A percentile compares a stretch with the other conserved stretches of the same genome.
phyloP scores from a whole-genome alignment of 768 basidiomycete species.

The Solioccasus polychromus region DNA sequence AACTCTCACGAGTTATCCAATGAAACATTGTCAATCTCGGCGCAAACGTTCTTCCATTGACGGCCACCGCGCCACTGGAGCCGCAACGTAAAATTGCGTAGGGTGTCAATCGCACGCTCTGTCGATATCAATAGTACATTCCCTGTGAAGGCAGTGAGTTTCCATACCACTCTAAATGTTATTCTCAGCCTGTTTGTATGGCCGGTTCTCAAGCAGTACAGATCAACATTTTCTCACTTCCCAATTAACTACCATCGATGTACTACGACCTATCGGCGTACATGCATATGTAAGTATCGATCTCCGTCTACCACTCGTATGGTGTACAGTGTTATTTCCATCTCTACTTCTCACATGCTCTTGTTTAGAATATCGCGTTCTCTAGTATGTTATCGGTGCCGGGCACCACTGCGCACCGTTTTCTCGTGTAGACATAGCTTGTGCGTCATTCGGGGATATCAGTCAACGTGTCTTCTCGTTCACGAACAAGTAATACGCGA shows the following conservation, averaged over 20 bases:
- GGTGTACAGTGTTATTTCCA: constrained; percentile 12
- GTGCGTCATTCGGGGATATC: background rate
- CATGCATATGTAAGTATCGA: constrained; percentile 15
- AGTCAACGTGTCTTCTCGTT: background rate
- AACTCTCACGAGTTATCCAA: too few relatives aligned
- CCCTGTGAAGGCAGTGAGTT: too few relatives aligned
- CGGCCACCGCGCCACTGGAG: too few relatives aligned
- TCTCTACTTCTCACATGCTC: constrained; percentile 5
- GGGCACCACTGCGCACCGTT: background rate
- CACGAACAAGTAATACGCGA: background rate
- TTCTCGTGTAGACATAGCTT: background rate
- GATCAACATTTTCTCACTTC: constrained; percentile 13
- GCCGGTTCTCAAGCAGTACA: constrained; percentile 14
- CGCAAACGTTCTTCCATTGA: too few relatives aligned
- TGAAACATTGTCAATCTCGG: too few relatives aligned
- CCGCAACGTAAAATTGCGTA: too few relatives aligned
- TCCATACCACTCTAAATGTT: too few relatives aligned
- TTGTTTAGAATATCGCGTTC: background rate
- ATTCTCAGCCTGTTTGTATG: too few relatives aligned
- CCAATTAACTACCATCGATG: background rate
- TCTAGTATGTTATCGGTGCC: constrained; percentile 11
- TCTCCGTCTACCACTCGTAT: background rate
- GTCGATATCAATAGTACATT: too few relatives aligned
- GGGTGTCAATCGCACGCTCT: too few relatives aligned
- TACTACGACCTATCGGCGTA: constrained; percentile 20